Conservation (phyloP, 352 stramenopile species). For the Globisporangium rhizosaccharum region DNA sequence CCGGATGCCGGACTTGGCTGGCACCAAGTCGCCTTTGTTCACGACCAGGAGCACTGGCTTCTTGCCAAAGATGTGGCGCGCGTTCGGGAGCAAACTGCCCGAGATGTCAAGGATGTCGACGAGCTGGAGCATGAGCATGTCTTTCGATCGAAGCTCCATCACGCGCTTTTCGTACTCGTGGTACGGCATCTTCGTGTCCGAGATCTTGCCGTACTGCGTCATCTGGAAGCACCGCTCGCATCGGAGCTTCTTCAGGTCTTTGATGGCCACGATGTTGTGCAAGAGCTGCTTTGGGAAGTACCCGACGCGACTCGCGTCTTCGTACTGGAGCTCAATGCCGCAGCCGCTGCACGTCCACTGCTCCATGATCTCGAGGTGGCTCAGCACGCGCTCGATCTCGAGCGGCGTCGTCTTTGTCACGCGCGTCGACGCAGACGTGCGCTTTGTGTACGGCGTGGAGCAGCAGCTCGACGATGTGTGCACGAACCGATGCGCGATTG, state of each 20-base stretch:
- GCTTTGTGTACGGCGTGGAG: slow-evolving; percentile 10
- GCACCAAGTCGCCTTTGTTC: slow-evolving; percentile 90
- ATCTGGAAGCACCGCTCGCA: slow-evolving; percentile 88
- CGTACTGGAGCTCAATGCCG: slow-evolving; percentile 73
- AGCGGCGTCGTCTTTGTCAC: slow-evolving; percentile 17
- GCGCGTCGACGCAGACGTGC: slow-evolving; percentile 2
- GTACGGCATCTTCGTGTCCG: slow-evolving; percentile 77
- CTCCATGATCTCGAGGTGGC: slow-evolving; percentile 81
- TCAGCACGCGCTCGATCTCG: slow-evolving; percentile 53
- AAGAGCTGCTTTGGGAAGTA: slow-evolving; percentile 68
- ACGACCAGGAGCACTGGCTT: slow-evolving; percentile 88
- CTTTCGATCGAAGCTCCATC: slow-evolving; percentile 76
- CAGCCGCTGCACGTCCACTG: slow-evolving; percentile 78
- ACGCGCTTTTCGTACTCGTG: slow-evolving; percentile 86
- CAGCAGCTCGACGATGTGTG: slow-evolving; percentile 14
- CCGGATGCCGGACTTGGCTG: slow-evolving; percentile 73
- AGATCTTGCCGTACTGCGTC: slow-evolving; percentile 84
- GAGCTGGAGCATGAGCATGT: slow-evolving; percentile 89
- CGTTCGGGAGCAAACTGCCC: slow-evolving; percentile 82
- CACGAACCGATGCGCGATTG: neutral
- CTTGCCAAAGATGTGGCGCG: slow-evolving; percentile 82
- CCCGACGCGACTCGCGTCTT: slow-evolving; percentile 51
- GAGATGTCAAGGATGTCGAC: slow-evolving; percentile 92
- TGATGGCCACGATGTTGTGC: slow-evolving; percentile 51
- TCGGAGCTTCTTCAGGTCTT: slow-evolving; percentile 70